phyloP scores from a whole-genome alignment of 345 rosid genomes.

The Rubroshorea leprosula region DNA sequence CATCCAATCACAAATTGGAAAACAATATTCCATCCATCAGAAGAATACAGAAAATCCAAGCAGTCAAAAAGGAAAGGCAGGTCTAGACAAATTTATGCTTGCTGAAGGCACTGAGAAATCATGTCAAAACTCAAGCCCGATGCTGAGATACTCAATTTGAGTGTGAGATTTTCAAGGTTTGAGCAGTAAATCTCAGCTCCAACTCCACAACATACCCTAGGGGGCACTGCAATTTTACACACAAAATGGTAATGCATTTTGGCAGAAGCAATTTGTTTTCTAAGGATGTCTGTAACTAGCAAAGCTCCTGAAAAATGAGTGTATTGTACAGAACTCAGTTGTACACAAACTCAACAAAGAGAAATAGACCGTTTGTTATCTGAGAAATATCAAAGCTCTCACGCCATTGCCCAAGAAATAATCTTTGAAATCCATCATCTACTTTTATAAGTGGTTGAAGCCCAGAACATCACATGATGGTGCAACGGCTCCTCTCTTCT shows the following conservation, averaged over 20 bases:
- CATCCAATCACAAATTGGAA: no score
- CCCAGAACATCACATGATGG: slow-evolving; percentile 49
- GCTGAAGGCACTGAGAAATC: neutral
- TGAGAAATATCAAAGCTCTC: slow-evolving; percentile 16
- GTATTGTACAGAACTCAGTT: slow-evolving; percentile 17
- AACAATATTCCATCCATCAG: no score
- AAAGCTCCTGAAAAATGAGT: slow-evolving; percentile 20
- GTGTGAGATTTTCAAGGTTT: neutral
- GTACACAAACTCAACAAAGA: neutral
- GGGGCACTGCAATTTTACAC: slow-evolving; percentile 14
- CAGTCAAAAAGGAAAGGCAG: no score
- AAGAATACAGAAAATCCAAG: no score
- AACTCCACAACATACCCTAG: slow-evolving; percentile 9
- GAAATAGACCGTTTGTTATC: slow-evolving; percentile 21
- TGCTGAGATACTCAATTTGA: neutral
- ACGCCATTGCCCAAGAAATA: slow-evolving; percentile 15
- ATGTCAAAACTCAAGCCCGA: neutral
- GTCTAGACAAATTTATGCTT: no score
- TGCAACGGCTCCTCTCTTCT: slow-evolving; percentile 84
- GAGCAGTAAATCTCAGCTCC: neutral
- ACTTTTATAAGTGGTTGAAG: neutral
- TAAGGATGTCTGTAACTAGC: slow-evolving; percentile 4
- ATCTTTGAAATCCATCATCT: slow-evolving; percentile 12
- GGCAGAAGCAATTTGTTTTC: slow-evolving; percentile 6
- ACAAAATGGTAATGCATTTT: slow-evolving; percentile 15